Evolutionary conservation across 768 basidiomycete species (phyloP).

Genomic region (Xerocomus potaroensis): DNA sequence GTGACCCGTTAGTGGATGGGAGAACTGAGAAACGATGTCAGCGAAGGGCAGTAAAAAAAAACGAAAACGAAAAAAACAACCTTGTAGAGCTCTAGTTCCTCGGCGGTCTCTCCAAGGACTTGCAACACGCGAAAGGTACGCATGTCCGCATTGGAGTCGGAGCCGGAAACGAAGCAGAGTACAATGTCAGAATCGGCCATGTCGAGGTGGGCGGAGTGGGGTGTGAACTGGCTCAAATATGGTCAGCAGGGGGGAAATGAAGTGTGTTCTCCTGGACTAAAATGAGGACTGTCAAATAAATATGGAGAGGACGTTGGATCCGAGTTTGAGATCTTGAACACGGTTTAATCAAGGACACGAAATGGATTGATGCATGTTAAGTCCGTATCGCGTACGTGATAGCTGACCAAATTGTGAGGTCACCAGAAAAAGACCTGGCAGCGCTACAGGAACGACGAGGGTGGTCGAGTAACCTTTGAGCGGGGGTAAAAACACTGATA

Average conservation of each 20-base stretch:
- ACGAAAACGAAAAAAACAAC: constrained; percentile 19
- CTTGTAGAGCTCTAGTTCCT: constrained; percentile 41
- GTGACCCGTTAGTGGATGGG: constrained; percentile 42
- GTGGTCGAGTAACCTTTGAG: too few relatives aligned
- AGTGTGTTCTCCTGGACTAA: not conserved
- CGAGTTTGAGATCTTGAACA: constrained; percentile 17
- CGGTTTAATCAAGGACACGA: not conserved
- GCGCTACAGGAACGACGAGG: not conserved
- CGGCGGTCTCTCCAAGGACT: constrained; percentile 24
- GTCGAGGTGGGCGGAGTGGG: not conserved
- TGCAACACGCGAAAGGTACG: constrained; percentile 43
- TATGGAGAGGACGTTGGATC: constrained; percentile 21
- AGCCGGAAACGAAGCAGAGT: constrained; percentile 36
- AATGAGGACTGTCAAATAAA: constrained; percentile 9
- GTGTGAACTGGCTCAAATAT: too few relatives aligned
- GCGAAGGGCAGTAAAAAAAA: not conserved
- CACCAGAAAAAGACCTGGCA: constrained; percentile 1
- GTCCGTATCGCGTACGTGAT: constrained; percentile 25
- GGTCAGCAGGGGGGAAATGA: too few relatives aligned
- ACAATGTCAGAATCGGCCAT: constrained; percentile 36
- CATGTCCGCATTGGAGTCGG: constrained; percentile 31
- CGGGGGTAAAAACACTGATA: too few relatives aligned
- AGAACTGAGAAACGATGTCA: constrained; percentile 30
- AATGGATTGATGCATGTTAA: constrained; percentile 8
- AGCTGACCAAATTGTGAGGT: constrained; percentile 21